Base-by-base conservation (phyloP, 2,329 filamentous ascomycete genomes). In the Bipolaris cookei region DNA sequence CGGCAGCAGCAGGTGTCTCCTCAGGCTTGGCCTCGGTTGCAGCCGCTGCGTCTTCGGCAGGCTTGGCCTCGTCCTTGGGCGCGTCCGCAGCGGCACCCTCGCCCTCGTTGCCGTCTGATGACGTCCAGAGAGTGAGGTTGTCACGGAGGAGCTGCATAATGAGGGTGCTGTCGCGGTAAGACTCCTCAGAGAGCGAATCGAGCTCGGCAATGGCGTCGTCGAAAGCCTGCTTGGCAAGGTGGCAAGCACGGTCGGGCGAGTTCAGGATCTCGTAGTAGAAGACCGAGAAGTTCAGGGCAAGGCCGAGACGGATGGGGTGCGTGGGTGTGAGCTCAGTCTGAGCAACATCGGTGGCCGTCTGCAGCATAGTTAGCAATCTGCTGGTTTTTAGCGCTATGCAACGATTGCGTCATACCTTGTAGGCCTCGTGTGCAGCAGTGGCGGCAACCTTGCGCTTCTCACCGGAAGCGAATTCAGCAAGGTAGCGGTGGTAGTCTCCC, bases 251-350 rank as follows among this genome's bases (percentile, higher is more conserved):
- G 82, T 97, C 93, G 75, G 93, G 94, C 34, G 93, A 96, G 89
- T 97, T 98, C 78, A 97, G 85, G 79, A 97, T 97, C 87, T 97
- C 95, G 82, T 97, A 97, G 88, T 97, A 97, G 86, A 97, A 97
- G 75, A 97, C 94, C 65, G 93, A 97, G 88, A 98, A 97, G 90
- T 97, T 98, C 72, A 98, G 88, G 70, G 94, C 94, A 75, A 98
- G 90, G 80, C 94, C 94, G 67, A 98, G 91, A 76, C 94, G 93
- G 84, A 98, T 98, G 73, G 94, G 94, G 86, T 98, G 94, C 62
- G 95, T 98, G 63, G 94, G 94, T 63, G 94, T 94, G 72, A 98
- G 89, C 82, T 98, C 94, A 68, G 91, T 97, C 86, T 97, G 94
- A 72, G 95, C 95, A 76, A 98, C 94, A 76, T 97, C 94, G 83